Evolutionary conservation across 441 rosid species (phyloP), one percentile per base, ranked within the genome.

Genomic region (Gossypium gossypioides): DNA sequence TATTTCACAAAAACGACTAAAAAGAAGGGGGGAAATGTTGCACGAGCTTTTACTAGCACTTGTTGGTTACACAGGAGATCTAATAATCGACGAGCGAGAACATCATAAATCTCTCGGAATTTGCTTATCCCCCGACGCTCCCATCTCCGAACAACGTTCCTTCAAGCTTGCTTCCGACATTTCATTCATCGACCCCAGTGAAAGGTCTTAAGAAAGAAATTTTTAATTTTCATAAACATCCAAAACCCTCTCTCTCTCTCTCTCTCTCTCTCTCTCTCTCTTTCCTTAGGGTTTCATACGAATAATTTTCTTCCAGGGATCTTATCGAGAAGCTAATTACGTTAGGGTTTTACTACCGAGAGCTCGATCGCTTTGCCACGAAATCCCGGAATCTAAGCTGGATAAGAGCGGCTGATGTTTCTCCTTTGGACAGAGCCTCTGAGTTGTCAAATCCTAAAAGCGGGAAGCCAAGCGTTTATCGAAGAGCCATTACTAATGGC

Each of bases 401-500:
- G 97, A 83, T 92, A 8, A 85, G 90, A 83, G 84, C 97, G 2
- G 77, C 77, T 9, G 74, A 51, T 46, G 81, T 74, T 74, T 82
- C 89, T 71, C 89, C 96, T 25, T 68, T 86, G 68, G 83, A 81
- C 59, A 84, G 86, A 8, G 81, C 79, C 15, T 81, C 84, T 54
- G 90, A 88, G 74, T 75, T 86, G 79, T 72, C 84, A 0, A 83
- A 74, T 52, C 75, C 72, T 52, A 81, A 75, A 25, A 66, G 74
- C 19, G 75, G 13, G 62, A 88, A 78, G 74, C 87, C 88, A 0
- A 90, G 97, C 19, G 86, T 90, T 54, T 90, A 94, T 74, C 82
- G 97, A 24, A 85, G 97, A 76, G 99, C 97, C 24, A 84, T 90
- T 80, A 94, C 97, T 76, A 89, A 94, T 82, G 99, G 99, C 65